Percentiles rank a stretch among this genome's conserved stretches.
These are phyloP conservation scores for Kluyveromyces marxianus DNA, from an alignment of 1,139 yeast species.

Conservation along the genomic window DNA sequence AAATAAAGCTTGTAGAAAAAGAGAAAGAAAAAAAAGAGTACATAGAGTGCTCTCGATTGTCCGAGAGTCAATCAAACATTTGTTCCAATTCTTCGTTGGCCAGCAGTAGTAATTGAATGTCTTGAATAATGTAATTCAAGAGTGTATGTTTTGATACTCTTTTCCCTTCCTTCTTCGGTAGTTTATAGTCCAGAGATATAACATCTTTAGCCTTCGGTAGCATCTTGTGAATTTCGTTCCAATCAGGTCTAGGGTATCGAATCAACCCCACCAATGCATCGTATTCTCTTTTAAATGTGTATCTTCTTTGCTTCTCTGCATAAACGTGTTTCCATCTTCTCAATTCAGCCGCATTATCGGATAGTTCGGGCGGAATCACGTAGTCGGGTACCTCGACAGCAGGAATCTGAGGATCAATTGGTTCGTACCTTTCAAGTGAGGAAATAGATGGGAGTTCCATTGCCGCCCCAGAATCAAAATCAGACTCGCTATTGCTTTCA, in stretches of 20 bases:
- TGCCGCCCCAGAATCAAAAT: background rate
- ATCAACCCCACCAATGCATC: constrained; percentile 21
- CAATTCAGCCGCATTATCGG: constrained; percentile 14
- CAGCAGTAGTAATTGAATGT: constrained; percentile 20
- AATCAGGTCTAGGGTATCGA: constrained; percentile 14
- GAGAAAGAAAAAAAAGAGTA: no score
- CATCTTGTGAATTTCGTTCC: background rate
- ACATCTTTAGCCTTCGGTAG: constrained; percentile 2
- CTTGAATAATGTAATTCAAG: constrained; percentile 25
- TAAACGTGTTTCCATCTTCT: constrained; percentile 31
- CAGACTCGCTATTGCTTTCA: background rate
- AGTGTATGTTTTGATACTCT: constrained; percentile 27
- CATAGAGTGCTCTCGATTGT: background rate
- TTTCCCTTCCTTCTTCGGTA: constrained; percentile 13
- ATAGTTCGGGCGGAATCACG: constrained; percentile 19
- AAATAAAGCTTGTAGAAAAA: no score
- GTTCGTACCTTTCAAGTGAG: constrained; percentile 4
- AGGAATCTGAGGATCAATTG: constrained; percentile 18
- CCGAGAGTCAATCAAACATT: background rate
- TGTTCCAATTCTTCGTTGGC: constrained; percentile 25
- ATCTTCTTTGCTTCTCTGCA: constrained; percentile 28
- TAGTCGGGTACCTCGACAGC: constrained; percentile 20
- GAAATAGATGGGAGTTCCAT: background rate
- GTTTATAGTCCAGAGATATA: constrained; percentile 5
- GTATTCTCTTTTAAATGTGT: constrained; percentile 24